Evolutionary conservation across 352 stramenopile species (phyloP), one percentile per base, ranked within the genome.

Genomic region (Globisporangium perplexum): DNA sequence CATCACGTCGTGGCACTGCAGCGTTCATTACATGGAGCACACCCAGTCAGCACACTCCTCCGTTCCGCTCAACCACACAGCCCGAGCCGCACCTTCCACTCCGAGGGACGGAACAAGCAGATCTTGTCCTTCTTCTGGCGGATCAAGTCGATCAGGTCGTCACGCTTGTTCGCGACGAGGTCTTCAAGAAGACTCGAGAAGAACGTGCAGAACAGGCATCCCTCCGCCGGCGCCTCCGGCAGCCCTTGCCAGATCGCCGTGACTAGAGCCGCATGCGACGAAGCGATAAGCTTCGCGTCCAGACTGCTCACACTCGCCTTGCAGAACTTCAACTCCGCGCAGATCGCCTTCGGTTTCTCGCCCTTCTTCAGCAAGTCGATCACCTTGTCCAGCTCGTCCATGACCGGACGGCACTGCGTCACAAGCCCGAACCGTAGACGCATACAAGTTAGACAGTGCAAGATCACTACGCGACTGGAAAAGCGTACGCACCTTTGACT

Each of bases 341-440:
- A 90, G 46, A 90, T 85, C 24, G 64, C 52, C 39, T 75, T 79
- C 1, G 73, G 73, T 11, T 74, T 63, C 22, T 88, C 72, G 10
- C 77, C 80, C 65, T 83, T 88, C 55, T 80, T 71, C 7, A 90
- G 67, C 45, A 65, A 74, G 47, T 88, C 71, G 7, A 90, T 67
- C 47, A 88, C 69, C 41, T 69, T 52, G 33, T 86, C 77, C 35
- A 88, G 69, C 26, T 88, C 61, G 38, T 71, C 68, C 26, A 90
- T 67, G 22, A 83, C 80, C 7, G 56, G 58, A 53, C 86, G 80
- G 30, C 80, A 90, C 80, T 89, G 43, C 36, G 66, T 30, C 42
- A 20, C 50, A 7, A 51, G 38, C 31, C 62, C 7, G 59, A 54
- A 28, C 20, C 26, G 5, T 5, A 30, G 3, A 30, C 26, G 26